Conservation (phyloP, 441 rosid genomes). For the Pelargonium fulgidum region DNA sequence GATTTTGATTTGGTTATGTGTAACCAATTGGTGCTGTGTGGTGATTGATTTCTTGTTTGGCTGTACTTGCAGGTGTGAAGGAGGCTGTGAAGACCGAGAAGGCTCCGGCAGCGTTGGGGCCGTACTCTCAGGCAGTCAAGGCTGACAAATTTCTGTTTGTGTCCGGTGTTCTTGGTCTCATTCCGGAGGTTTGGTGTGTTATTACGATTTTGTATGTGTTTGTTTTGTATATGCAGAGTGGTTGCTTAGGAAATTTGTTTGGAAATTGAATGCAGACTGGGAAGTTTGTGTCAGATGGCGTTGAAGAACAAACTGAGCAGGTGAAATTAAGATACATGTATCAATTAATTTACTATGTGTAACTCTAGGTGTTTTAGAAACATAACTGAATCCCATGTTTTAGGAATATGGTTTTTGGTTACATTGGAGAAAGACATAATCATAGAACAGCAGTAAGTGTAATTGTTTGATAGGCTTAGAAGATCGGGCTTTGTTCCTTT, state of each 20-base stretch:
- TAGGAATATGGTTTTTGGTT: too few relatives aligned
- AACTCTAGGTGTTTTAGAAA: not conserved
- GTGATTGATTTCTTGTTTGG: not conserved
- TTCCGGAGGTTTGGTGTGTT: conserved; percentile 60
- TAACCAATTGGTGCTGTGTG: not conserved
- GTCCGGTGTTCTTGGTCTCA: conserved; percentile 81
- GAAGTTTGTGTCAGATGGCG: conserved; percentile 50
- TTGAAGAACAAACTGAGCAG: conserved; percentile 87
- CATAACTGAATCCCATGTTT: too few relatives aligned
- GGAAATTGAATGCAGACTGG: conserved; percentile 50
- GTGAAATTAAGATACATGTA: conserved; percentile 30
- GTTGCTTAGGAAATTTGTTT: not conserved
- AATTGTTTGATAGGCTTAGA: too few relatives aligned
- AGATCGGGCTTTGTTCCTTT: too few relatives aligned
- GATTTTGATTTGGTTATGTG: not conserved
- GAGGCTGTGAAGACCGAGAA: conserved; percentile 69
- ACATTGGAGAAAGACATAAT: too few relatives aligned
- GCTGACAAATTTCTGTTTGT: conserved; percentile 67
- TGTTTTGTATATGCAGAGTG: not conserved
- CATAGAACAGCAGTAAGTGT: too few relatives aligned
- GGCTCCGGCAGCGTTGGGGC: conserved; percentile 94
- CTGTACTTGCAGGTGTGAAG: conserved; percentile 38
- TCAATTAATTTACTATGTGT: not conserved
- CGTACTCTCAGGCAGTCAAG: conserved; percentile 89
- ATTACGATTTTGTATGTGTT: not conserved